Base-by-base conservation (phyloP, 2,329 filamentous ascomycete species). In the Paraphoma chrysanthemicola region DNA sequence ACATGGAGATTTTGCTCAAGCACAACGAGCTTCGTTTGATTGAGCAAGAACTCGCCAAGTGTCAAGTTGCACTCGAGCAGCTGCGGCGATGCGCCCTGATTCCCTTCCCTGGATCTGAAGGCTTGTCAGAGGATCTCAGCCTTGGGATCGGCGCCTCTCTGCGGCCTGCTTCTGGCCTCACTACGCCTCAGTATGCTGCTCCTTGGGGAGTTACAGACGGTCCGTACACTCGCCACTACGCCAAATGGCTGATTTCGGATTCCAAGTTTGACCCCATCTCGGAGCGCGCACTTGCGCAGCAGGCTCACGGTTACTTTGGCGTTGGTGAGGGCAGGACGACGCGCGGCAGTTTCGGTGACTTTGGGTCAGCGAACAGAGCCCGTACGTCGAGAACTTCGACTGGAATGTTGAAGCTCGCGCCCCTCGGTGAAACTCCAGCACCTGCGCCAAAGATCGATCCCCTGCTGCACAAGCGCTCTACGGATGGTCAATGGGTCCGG, bases 41-140 rank as follows among this genome's bases (percentile, higher is more conserved):
- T 76, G 92, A 98, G 73, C 93, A 97, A 78, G 95, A 98, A 80
- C 85, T 98, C 63, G 94, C 92, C 63, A 98, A 97, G 81, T 97
- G 93, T 73, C 93, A 98, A 80, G 82, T 93, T 62, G 92, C 93
- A 10, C 84, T 98, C 66, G 95, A 99, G 79, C 95, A 98, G 79
- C 82, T 99, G 61, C 90, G 95, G 67, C 89, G 95, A 58, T 97
- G 93, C 79, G 89, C 95, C 73, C 83, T 98, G 65, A 94, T 97
- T 67, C 94, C 94, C 4, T 98, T 93, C 75, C 93, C 94, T 31
- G 86, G 88, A 62, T 86, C 86, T 61, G 83, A 86, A 60, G 85
- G 87, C 41, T 87, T 87, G 8, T 88, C 89, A 28, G 80, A 86
- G 62, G 84, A 90, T 62, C 86, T 96, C 67, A 90, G 88, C 77